Evolutionary conservation across 1,139 yeast species (phyloP).

Genomic region (Meyerozyma guilliermondii): DNA sequence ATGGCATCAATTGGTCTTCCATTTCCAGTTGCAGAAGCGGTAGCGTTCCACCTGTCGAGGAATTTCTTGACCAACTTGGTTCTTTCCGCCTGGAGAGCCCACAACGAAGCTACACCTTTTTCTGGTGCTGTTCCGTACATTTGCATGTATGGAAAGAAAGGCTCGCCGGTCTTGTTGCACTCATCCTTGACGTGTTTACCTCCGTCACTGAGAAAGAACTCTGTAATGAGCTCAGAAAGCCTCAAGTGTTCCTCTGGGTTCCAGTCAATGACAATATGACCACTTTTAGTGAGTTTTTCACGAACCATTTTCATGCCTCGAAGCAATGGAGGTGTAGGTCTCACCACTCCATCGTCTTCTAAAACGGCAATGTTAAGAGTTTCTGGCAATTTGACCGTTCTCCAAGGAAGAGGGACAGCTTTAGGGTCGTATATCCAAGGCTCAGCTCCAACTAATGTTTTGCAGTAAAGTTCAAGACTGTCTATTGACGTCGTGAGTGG

Average conservation of each 20-base stretch:
- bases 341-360: conserved; percentile 24
- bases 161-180: conserved; percentile 41
- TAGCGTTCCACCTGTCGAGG: conserved; percentile 33
- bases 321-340: conserved; percentile 36
- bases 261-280: conserved; percentile 61
- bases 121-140: conserved; percentile 26
- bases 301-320: conserved; percentile 22
- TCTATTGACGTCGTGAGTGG: conserved; percentile 25
- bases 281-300: conserved; percentile 32
- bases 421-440: conserved; percentile 32
- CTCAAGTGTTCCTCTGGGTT: conserved; percentile 35
- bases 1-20: conserved; percentile 46
- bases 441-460: conserved; percentile 19
- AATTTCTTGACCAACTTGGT: conserved; percentile 27
- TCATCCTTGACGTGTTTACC: conserved; percentile 27
- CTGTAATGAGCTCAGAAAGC: conserved; percentile 31
- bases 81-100: conserved; percentile 37
- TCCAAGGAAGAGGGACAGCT: conserved; percentile 29
- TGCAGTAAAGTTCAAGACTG: conserved; percentile 24
- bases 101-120: conserved; percentile 32
- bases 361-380: conserved; percentile 28
- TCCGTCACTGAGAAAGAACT: conserved; percentile 45
- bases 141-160: conserved; percentile 32
- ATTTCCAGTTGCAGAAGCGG: conserved; percentile 23
- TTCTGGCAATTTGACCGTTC: conserved; percentile 16